These are phyloP conservation scores for Meyerozyma sp. DNA, from an alignment of 1,139 yeast genomes.

Conservation along the genomic window DNA sequence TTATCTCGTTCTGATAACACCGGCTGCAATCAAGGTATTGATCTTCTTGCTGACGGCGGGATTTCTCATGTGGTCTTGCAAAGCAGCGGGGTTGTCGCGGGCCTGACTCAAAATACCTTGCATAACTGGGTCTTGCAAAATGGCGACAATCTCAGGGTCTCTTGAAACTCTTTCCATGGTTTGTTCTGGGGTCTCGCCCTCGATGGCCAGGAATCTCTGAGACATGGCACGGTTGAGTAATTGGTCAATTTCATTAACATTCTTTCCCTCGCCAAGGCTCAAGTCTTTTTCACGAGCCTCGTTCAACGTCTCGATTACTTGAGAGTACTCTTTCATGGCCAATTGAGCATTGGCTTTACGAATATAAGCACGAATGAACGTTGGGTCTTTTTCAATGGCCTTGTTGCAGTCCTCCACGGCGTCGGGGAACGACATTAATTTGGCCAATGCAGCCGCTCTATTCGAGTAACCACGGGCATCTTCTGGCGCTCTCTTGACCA, in stretches of 20 bases:
- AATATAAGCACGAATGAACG: constrained; percentile 88
- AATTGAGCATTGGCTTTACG: constrained; percentile 95
- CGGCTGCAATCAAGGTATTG: constrained; percentile 89
- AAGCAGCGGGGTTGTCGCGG: constrained; percentile 91
- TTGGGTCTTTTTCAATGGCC: constrained; percentile 86
- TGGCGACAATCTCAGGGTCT: constrained; percentile 91
- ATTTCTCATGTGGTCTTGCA: constrained; percentile 96
- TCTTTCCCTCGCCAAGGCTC: constrained; percentile 51
- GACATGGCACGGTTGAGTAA: constrained; percentile 71
- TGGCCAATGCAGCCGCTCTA: constrained; percentile 95
- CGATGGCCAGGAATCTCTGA: constrained; percentile 74
- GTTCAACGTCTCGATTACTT: constrained; percentile 77
- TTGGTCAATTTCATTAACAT: constrained; percentile 75
- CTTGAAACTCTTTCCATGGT: constrained; percentile 85
- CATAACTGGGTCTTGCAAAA: constrained; percentile 96
- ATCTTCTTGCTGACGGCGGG: constrained; percentile 90
- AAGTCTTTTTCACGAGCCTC: constrained; percentile 72
- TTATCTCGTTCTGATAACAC: constrained; percentile 90
- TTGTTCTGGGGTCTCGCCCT: constrained; percentile 93
- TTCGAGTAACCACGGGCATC: constrained; percentile 97
- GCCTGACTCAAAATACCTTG: constrained; percentile 93
- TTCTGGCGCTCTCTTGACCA: constrained; percentile 91
- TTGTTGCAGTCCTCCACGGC: constrained; percentile 88
- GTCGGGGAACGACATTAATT: constrained; percentile 95
- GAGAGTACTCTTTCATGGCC: constrained; percentile 82